phyloP scores from a whole-genome alignment of 1,284 basidiomycete genomes.

The Ceratobasidium sp. region DNA sequence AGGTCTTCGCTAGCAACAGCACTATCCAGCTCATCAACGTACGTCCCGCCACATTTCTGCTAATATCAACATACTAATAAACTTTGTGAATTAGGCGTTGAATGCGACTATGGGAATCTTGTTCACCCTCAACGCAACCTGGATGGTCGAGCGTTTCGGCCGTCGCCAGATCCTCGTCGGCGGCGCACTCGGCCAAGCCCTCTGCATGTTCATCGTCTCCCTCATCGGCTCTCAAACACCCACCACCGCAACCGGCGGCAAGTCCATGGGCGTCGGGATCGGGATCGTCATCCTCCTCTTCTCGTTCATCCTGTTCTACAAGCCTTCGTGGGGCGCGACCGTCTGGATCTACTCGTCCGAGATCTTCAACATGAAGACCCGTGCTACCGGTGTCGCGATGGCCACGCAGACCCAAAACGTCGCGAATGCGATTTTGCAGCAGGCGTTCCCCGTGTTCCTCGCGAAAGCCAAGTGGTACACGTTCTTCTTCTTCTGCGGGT shows the following conservation, averaged over 20 bases:
- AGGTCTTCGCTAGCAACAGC: conserved; percentile 43
- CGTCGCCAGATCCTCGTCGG: conserved; percentile 41
- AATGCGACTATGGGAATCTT: conserved; percentile 45
- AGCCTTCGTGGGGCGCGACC: conserved; percentile 48
- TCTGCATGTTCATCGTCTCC: conserved; percentile 45
- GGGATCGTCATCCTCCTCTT: conserved; percentile 45
- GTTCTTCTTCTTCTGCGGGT: conserved; percentile 36
- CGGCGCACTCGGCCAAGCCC: conserved; percentile 44
- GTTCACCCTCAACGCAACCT: conserved; percentile 45
- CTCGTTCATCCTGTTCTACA: conserved; percentile 46
- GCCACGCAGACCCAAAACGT: conserved; percentile 46
- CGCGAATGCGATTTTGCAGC: conserved; percentile 45
- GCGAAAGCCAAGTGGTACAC: conserved; percentile 42
- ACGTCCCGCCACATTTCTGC: background rate
- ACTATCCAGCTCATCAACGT: conserved; percentile 48
- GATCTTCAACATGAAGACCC: conserved; percentile 47
- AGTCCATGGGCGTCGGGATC: conserved; percentile 45
- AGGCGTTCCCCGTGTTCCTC: conserved; percentile 45
- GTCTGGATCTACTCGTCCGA: conserved; percentile 47
- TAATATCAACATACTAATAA: background rate
- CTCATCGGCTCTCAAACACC: conserved; percentile 42
- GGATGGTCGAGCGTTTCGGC: conserved; percentile 45
- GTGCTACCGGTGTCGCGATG: conserved; percentile 46
- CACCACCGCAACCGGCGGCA: conserved; percentile 33
- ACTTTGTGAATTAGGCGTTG: conserved; percentile 18